These are phyloP conservation scores for Blastomyces emzantsi DNA, from an alignment of 2,329 filamentous ascomycete species.

Conservation along the genomic window DNA sequence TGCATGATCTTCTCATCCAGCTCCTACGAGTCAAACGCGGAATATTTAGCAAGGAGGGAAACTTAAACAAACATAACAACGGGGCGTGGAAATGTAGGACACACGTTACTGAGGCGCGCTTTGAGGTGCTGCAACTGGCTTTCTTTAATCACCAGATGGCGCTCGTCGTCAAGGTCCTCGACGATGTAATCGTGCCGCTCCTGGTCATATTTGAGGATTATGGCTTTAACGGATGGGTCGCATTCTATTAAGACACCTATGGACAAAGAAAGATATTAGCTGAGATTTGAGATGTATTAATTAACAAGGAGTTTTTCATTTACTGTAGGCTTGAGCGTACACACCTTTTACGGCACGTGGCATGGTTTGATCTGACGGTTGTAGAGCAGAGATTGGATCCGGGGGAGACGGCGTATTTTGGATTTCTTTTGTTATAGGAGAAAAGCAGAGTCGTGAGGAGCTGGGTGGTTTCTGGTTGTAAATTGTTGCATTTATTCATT, in stretches of 20 bases:
- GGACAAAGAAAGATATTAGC: neutral
- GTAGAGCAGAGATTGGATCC: neutral
- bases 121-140: constrained; percentile 38
- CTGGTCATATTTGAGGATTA: constrained; percentile 42
- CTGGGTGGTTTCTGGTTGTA: no score
- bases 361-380: constrained; percentile 20
- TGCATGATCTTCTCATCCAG: constrained; percentile 41
- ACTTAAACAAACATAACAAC: neutral
- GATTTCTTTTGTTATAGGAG: neutral
- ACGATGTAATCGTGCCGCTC: constrained; percentile 41
- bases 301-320: constrained; percentile 6
- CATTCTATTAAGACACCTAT: constrained; percentile 40
- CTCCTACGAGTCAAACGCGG: constrained; percentile 26
- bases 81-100: neutral
- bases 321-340: no score
- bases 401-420: neutral
- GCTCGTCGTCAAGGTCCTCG: constrained; percentile 40
- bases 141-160: constrained; percentile 40
- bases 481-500: no score
- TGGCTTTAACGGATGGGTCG: constrained; percentile 42
- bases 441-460: neutral
- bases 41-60: neutral
- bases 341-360: constrained; percentile 36
- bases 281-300: neutral
- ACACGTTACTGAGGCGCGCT: constrained; percentile 33